A percentile compares a stretch with the other conserved stretches of the same genome.
Evolutionary conservation across 2,329 filamentous ascomycete species (phyloP).

Genomic region (Esteya vermicola): DNA sequence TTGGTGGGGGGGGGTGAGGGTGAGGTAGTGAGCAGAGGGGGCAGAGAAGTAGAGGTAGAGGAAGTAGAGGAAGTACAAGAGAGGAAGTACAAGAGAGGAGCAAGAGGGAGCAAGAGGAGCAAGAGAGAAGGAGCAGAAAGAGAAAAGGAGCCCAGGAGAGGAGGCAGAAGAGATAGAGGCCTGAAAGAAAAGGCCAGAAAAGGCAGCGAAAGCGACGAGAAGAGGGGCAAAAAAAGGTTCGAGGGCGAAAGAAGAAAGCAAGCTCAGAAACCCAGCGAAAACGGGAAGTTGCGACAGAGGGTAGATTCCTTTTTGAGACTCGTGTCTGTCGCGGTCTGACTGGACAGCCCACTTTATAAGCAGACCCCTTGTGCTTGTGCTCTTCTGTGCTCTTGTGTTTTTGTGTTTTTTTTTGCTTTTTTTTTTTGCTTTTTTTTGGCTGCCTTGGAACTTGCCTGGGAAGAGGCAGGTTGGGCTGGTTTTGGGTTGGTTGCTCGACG

Average conservation of each 20-base stretch:
- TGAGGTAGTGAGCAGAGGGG: neutral
- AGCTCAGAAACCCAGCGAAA: too few relatives aligned
- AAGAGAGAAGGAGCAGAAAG: neutral
- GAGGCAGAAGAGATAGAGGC: too few relatives aligned
- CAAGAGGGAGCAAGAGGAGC: neutral
- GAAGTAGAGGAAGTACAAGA: neutral
- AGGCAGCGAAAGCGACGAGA: neutral
- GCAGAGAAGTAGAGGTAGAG: neutral
- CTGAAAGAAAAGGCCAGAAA: neutral
- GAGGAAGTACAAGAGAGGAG: neutral
- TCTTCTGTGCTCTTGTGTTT: too few relatives aligned
- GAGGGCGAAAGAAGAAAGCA: too few relatives aligned
- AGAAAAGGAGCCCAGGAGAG: too few relatives aligned
- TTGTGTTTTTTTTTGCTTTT: too few relatives aligned
- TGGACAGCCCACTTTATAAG: neutral
- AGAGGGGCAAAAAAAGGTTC: neutral
- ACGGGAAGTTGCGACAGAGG: neutral
- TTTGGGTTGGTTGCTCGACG: too few relatives aligned
- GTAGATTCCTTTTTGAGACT: conserved; percentile 1
- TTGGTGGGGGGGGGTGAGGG: neutral
- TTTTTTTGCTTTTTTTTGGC: too few relatives aligned
- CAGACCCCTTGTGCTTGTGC: neutral
- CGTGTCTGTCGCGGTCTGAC: neutral
- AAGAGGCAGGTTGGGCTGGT: too few relatives aligned
- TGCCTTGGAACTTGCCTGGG: too few relatives aligned